Base-by-base conservation (phyloP, 495 filamentous ascomycete species). In the Aspergillus indologenus region DNA sequence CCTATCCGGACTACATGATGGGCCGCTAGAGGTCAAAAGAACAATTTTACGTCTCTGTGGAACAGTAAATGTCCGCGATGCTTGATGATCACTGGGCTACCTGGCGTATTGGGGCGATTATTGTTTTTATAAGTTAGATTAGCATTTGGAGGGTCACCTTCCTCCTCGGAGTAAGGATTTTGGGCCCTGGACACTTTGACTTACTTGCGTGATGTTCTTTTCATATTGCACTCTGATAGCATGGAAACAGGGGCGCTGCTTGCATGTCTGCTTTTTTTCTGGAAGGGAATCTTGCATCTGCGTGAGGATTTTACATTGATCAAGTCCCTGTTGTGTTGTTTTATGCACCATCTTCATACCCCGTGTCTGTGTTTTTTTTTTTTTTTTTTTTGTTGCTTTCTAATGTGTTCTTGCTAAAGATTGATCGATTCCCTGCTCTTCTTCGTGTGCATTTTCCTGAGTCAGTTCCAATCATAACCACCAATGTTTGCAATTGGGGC, bases 1-100 rank as follows among this genome's bases (percentile, higher is more conserved):
- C 74, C 57, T 83, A 81, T 71, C 80, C 79, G 50, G 80, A 82
- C 65, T 83, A 83, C 65, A 85, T 85, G 82, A 81, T 84, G 80
- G 82, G 82, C 61, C 78, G 81, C 58, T 85, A 73, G 72, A 14
- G 34, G 34, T 15, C 5, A 2, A 40, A 40, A 7, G 34, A 40
- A 58, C 31, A 51, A 60, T 24, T 26, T 60, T 62, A 59, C 47
- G n/a, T 57, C 52, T 58, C 57, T 45, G 31, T 23, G 63, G 66
- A 63, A 64, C 62, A 72, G 76, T 64, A 79, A 63, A 79, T 75
- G 77, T 72, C 73, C 72, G 75, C 70, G 71, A 79, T 75, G 75
- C 74, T 79, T 78, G 61, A 76, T 71, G 72, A 75, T 62, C 68
- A 73, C 66, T 74, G 68, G 74, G 71, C 65, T 77, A 72, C 68